Percentiles rank a stretch among this genome's conserved stretches.
These are phyloP conservation scores for Hypericum androsaemum DNA, from an alignment of 345 rosid genomes.

Conservation along the genomic window DNA sequence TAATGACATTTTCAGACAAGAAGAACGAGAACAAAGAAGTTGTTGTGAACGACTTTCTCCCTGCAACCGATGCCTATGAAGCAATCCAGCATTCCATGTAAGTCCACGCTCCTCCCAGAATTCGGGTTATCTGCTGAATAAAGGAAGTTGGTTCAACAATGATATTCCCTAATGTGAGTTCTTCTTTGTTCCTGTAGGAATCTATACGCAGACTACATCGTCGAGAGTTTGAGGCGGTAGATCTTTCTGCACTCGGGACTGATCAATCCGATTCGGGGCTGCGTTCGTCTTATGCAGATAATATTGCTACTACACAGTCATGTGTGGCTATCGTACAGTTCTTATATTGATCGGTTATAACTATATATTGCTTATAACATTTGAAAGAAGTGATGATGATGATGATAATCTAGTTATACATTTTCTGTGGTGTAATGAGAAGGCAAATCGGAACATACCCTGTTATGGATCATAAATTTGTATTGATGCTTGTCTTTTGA, in stretches of 20 bases:
- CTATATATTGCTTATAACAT: not conserved
- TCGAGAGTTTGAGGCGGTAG: constrained; percentile 25
- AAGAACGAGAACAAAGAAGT: constrained; percentile 43
- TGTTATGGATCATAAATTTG: not conserved
- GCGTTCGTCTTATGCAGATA: not conserved
- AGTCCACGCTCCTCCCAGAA: constrained; percentile 4
- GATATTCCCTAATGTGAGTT: too few species aligned
- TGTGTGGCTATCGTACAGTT: not conserved
- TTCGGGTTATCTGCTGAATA: too few species aligned
- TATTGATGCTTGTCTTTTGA: too few species aligned
- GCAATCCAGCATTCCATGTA: constrained; percentile 25
- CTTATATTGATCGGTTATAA: not conserved
- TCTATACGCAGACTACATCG: constrained; percentile 24
- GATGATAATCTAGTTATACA: not conserved
- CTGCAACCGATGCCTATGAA: constrained; percentile 21
- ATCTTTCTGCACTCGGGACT: not conserved
- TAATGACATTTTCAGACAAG: constrained; percentile 25
- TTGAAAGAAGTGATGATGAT: constrained; percentile 3
- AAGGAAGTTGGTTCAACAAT: too few species aligned
- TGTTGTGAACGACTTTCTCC: constrained; percentile 26
- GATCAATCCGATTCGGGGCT: not conserved
- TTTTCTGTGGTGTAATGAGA: not conserved
- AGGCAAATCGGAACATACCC: not conserved
- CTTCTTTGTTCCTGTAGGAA: constrained; percentile 12
- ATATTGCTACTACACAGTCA: constrained; percentile 10